Conservation (phyloP, 805 yeast species). For the Lipomyces japonicus region DNA sequence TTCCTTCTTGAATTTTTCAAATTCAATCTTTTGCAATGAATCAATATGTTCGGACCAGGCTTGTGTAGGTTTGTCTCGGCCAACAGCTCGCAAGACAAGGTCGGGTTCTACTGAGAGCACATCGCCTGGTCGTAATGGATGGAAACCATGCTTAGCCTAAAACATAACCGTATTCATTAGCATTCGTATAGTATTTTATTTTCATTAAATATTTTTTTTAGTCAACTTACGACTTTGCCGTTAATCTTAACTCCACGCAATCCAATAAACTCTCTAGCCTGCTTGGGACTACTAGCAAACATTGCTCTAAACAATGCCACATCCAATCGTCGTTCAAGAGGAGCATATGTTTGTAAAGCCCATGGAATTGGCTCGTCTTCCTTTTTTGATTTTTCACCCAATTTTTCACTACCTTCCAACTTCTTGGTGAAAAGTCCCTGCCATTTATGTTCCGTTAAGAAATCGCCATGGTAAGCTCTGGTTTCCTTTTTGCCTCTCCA, state of each 20-base stretch:
- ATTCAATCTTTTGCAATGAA: conserved; percentile 63
- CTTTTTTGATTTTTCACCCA: conserved; percentile 5
- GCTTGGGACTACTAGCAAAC: conserved; percentile 91
- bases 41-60: conserved; percentile 66
- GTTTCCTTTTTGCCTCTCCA: conserved; percentile 90
- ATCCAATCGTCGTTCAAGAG: conserved; percentile 83
- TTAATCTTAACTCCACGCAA: conserved; percentile 82
- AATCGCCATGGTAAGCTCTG: conserved; percentile 94
- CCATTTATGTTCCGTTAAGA: conserved; percentile 79
- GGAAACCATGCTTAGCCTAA: conserved; percentile 14
- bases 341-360: conserved; percentile 82
- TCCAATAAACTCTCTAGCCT: conserved; percentile 82
- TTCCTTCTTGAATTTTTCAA: conserved; percentile 67
- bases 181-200: background rate
- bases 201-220: background rate
- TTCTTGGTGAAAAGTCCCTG: conserved; percentile 63
- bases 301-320: conserved; percentile 84
- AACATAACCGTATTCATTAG: no score
- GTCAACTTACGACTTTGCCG: conserved; percentile 45
- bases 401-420: conserved; percentile 60
- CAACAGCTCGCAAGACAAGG: conserved; percentile 78
- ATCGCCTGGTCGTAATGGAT: conserved; percentile 70
- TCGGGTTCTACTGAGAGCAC: conserved; percentile 81
- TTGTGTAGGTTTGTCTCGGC: conserved; percentile 75
- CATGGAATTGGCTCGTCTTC: conserved; percentile 59